Base-by-base conservation (phyloP, 106 monocot species). In the Hemerocallis citrina region DNA sequence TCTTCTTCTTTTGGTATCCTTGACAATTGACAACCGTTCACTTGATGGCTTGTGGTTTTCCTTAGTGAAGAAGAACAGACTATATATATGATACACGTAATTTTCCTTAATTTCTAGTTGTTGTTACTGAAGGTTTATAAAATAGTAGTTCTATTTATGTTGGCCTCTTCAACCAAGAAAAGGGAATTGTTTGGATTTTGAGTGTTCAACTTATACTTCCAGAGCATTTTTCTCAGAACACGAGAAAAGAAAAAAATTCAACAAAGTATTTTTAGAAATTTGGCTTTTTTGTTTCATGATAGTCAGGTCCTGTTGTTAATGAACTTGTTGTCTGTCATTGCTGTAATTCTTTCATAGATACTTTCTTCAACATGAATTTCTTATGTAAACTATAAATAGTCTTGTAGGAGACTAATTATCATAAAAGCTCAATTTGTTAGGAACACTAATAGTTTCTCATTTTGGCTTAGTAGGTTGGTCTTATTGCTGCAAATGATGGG, bases 401-500 rank as follows among this genome's bases (percentile, higher is more conserved):
- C 24, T 35, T 57, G 32, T 57, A 35, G 6, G 34, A 36, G 17
- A 20, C 8, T 59, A 11, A 38, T 13, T 13, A 19, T 59, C 23
- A 0, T 33, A 38, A 25, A 22, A 35, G 33, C 12, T 17, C 34
- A 59, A 11, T 21, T 59, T 59, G 27, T 12, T 23, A 39, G 23
- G 25, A 40, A 24, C 14, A 59, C 22, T 40, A 23, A 59, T 38
- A 20, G 25, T 59, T 59, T 38, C 39, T 15, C 23, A 54, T 59
- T 23, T 23, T 24, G n/a, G 39, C 38, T 59, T 39, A 59, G 27
- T 73, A 96, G 96, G 91, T 96, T 74, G 96, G 96, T 29, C 72
- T 85, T 21, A 96, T 96, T 87, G 96, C 96, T 65, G 68, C 56
- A 69, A 96, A 96, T 80, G 96, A 96, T 75, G 96, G 96, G 11